A percentile compares a stretch with the other conserved stretches of the same genome.
phyloP scores from a whole-genome alignment of 2,329 filamentous ascomycete species.

The Lachnellula occidentalis region DNA sequence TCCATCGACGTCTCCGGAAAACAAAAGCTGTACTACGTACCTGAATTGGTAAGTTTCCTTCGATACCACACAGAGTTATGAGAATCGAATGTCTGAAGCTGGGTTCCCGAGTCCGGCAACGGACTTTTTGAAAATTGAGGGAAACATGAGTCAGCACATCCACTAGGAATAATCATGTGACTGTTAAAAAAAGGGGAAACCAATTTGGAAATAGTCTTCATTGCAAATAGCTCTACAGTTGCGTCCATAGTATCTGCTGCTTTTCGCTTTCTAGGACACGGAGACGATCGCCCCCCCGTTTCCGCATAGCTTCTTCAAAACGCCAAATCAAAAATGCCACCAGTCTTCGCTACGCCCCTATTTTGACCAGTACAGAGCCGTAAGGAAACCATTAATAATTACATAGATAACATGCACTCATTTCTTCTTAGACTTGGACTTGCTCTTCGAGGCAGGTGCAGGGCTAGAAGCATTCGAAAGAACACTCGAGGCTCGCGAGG shows the following conservation, averaged over 20 bases:
- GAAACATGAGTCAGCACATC: not conserved
- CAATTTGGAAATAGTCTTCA: not conserved
- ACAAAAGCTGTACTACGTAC: too few relatives aligned
- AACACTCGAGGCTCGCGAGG: slow-evolving; percentile 77
- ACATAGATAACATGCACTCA: slow-evolving; percentile 21
- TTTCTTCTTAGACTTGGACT: slow-evolving; percentile 50
- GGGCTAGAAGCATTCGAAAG: slow-evolving; percentile 62
- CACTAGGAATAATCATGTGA: not conserved
- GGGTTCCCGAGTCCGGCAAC: too few relatives aligned
- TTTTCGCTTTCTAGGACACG: not conserved
- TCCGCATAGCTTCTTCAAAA: not conserved
- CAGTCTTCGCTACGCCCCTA: slow-evolving; percentile 14
- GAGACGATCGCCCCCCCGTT: not conserved
- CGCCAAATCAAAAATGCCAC: slow-evolving; percentile 19
- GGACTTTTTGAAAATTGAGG: not conserved
- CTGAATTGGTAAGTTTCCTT: too few relatives aligned
- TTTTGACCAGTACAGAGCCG: slow-evolving; percentile 16
- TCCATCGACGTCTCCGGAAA: too few relatives aligned
- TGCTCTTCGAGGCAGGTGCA: slow-evolving; percentile 36
- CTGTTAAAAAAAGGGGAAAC: too few relatives aligned
- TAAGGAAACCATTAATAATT: slow-evolving; percentile 15
- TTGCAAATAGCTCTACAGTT: not conserved
- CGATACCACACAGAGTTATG: too few relatives aligned
- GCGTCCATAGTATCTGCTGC: not conserved
- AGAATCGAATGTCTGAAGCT: too few relatives aligned